Base-by-base conservation (phyloP, 2,329 filamentous ascomycete species). In the Talaromyces sp. region DNA sequence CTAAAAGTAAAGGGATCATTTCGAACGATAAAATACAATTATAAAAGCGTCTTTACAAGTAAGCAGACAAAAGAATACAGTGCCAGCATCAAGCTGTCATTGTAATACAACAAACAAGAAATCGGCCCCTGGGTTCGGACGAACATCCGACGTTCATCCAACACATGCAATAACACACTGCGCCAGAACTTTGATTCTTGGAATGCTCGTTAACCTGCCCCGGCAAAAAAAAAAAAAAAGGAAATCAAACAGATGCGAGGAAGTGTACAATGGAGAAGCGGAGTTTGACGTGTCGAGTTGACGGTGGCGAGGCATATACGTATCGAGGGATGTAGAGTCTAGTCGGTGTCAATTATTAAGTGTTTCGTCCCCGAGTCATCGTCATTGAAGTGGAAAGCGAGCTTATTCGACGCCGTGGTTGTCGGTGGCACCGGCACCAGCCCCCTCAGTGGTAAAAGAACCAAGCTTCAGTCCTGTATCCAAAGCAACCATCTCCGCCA, bases 401-500 rank as follows among this genome's bases (percentile, higher is more conserved):
- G 46, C 39, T 59, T 75, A 77, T 67, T 77, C 75, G 54, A 76
- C 75, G 40, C 71, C 72, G 64, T 72, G 71, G 68, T 66, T 71
- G 62, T 77, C 76, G 58, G n/a, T n/a, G n/a, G 71, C 68, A 61
- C 69, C 67, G 64, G 69, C 68, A 62, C 69, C 67, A 63, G 69
- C 64, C 37, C 35, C 57, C 25, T 73, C 74, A 46, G 72, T 69
- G 54, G 75, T 76, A 68, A 77, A 76, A n/a, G 72, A 70, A 60
- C 81, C 85, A 66, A 91, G 82, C 69, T 88, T 85, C 69, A 92
- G 81, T 67, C 82, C 86, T 66, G 89, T 86, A 80, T 98, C 95
- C 77, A 93, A 87, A 67, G 93, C 93, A 73, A 99, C 96, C 92
- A 99, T 97, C 81, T 97, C 92, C 68, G 95, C 95, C 66, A 99